Percentiles rank a stretch among this genome's conserved stretches.
phyloP scores from a whole-genome alignment of 2,329 filamentous ascomycete genomes.

The Westerdykella sp. region DNA sequence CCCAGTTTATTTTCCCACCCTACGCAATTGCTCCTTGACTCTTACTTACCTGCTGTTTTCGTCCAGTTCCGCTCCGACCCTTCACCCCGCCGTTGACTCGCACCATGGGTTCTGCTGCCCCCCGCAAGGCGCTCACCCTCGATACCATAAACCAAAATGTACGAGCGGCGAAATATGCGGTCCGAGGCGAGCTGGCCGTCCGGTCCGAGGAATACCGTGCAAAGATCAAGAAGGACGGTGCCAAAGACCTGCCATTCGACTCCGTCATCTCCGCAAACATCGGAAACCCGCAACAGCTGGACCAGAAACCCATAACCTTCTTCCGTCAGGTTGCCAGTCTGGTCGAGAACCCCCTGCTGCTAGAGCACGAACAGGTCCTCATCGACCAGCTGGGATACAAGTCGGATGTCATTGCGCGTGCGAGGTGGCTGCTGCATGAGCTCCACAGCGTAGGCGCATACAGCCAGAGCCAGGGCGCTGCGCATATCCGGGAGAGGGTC shows the following conservation, averaged over 20 bases:
- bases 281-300: constrained; percentile 96
- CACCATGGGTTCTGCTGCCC: constrained; percentile 44
- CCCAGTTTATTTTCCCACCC: too few species aligned
- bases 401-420: constrained; percentile 78
- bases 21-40: too few species aligned
- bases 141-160: constrained; percentile 92
- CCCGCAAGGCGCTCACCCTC: constrained; percentile 54
- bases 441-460: constrained; percentile 93
- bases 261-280: constrained; percentile 96
- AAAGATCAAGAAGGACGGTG: constrained; percentile 55
- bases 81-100: constrained; percentile 17
- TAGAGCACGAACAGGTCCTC: constrained; percentile 78
- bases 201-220: constrained; percentile 88
- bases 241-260: constrained; percentile 70
- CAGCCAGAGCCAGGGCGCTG: constrained; percentile 85
- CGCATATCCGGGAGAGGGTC: constrained; percentile 79
- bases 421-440: constrained; percentile 70
- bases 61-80: background rate
- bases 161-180: constrained; percentile 85
- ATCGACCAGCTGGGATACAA: constrained; percentile 75
- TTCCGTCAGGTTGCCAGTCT: constrained; percentile 94
- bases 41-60: background rate
- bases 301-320: constrained; percentile 98
- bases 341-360: constrained; percentile 78
- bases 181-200: constrained; percentile 90